A percentile compares a stretch with the other conserved stretches of the same genome.
Evolutionary conservation across 257 asterid species (phyloP).

Genomic region (Coffea eugenioides): DNA sequence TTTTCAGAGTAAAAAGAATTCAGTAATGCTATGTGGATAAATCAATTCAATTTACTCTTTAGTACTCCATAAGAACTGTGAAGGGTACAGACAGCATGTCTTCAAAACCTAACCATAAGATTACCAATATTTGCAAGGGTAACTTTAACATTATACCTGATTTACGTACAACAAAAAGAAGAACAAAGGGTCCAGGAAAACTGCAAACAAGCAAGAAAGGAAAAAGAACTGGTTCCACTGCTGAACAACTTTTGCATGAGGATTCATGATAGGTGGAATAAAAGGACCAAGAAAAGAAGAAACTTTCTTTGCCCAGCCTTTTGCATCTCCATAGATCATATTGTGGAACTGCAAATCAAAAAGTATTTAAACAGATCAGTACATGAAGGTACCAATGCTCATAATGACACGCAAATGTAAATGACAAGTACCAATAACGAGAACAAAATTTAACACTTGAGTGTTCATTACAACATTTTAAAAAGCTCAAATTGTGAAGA

Average conservation of each 20-base stretch:
- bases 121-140: background rate
- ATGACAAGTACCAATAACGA: too few relatives aligned
- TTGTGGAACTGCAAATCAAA: constrained; percentile 51
- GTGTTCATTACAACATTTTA: too few relatives aligned
- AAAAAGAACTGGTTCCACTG: constrained; percentile 76
- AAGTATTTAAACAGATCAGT: too few relatives aligned
- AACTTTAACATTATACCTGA: constrained; percentile 37
- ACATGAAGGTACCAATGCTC: too few relatives aligned
- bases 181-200: constrained; percentile 77
- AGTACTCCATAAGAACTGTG: background rate
- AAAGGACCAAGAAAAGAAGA: constrained; percentile 36
- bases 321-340: constrained; percentile 64
- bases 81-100: background rate
- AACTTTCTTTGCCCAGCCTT: constrained; percentile 61
- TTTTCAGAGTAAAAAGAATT: background rate
- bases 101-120: background rate
- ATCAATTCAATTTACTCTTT: too few relatives aligned
- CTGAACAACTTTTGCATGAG: constrained; percentile 66
- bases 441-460: too few relatives aligned
- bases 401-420: too few relatives aligned
- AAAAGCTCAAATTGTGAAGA: background rate
- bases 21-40: background rate
- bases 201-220: constrained; percentile 58
- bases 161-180: constrained; percentile 61
- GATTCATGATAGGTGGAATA: constrained; percentile 82